These are phyloP conservation scores for Lactarius hatsudake DNA, from an alignment of 768 basidiomycete species.

Conservation along the genomic window DNA sequence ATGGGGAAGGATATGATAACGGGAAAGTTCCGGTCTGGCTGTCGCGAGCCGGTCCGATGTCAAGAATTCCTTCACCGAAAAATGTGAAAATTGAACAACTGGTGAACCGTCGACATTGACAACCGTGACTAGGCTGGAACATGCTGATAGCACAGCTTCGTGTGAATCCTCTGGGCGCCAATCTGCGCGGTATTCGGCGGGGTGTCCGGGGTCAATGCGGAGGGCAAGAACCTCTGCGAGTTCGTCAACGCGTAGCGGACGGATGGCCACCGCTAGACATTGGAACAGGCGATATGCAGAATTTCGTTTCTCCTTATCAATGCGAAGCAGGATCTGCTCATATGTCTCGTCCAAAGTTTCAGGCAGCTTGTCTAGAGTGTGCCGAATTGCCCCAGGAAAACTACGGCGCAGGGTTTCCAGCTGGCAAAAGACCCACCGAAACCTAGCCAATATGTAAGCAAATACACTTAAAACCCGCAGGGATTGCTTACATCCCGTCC, in stretches of 20 bases:
- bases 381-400: not conserved
- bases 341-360: not conserved
- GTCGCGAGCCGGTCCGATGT: not conserved
- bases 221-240: conserved; percentile 5
- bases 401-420: not conserved
- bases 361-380: not conserved
- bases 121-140: not conserved
- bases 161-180: conserved; percentile 2
- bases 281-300: not conserved
- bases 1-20: not conserved
- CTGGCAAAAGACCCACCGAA: conserved; percentile 1
- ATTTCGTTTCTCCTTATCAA: not conserved
- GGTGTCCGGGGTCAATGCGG: not conserved
- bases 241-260: not conserved
- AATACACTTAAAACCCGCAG: not conserved
- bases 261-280: not conserved
- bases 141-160: not conserved
- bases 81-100: not conserved
- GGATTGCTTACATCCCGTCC: not conserved
- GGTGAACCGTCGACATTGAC: not conserved
- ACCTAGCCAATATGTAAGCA: not conserved
- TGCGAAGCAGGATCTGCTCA: not conserved
- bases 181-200: not conserved
- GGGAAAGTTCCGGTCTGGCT: not conserved
- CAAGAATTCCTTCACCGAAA: not conserved